Percentiles rank a stretch among this genome's conserved stretches.
Evolutionary conservation across 768 basidiomycete species (phyloP).

Genomic region (Tricholoma sp.): DNA sequence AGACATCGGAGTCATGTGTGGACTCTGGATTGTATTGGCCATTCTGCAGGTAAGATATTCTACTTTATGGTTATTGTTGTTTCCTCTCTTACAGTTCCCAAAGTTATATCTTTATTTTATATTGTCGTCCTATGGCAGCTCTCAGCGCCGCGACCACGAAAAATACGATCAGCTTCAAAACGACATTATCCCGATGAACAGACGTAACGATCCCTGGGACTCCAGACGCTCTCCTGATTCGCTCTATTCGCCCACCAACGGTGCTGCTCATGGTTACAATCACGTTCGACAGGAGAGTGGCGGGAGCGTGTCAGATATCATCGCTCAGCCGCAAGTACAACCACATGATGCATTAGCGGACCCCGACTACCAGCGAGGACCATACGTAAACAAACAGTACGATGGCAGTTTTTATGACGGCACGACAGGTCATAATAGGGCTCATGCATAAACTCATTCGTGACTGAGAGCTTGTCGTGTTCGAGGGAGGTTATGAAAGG

Average conservation of each 20-base stretch:
- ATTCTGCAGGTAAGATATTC: constrained; percentile 59
- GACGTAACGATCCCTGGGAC: constrained; percentile 69
- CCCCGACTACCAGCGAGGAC: constrained; percentile 24
- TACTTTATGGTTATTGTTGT: constrained; percentile 1
- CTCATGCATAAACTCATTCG: neutral
- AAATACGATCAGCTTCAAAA: constrained; percentile 75
- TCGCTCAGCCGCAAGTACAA: constrained; percentile 43
- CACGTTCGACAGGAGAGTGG: constrained; percentile 54
- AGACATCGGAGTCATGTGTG: constrained; percentile 87
- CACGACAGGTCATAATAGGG: neutral
- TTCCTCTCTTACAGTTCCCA: constrained; percentile 7
- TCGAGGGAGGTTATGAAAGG: neutral
- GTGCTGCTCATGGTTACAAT: constrained; percentile 29
- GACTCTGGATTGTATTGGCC: constrained; percentile 78
- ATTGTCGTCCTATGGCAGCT: constrained; percentile 55
- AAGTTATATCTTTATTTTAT: constrained; percentile 47
- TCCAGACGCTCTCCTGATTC: constrained; percentile 46
- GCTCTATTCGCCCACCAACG: constrained; percentile 17
- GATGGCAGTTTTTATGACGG: neutral
- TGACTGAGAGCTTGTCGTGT: neutral
- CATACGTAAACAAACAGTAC: constrained; percentile 26
- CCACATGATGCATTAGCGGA: constrained; percentile 38
- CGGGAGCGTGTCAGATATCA: constrained; percentile 50
- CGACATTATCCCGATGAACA: constrained; percentile 58
- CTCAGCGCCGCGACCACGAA: constrained; percentile 76